These are phyloP conservation scores for Filobasidium wieringae DNA, from an alignment of 768 basidiomycete genomes.

Conservation along the genomic window DNA sequence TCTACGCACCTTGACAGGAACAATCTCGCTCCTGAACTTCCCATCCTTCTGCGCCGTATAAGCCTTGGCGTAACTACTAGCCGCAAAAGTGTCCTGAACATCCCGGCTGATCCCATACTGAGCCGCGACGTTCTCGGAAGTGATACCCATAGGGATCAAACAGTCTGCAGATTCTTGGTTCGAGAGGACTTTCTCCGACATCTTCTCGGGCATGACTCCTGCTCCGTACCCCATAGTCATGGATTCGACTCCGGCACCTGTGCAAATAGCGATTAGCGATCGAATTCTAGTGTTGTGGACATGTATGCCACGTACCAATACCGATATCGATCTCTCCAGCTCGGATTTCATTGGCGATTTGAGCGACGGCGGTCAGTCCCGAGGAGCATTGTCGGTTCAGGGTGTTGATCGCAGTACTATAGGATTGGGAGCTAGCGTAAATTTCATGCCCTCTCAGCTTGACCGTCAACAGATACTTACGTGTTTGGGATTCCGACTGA, in stretches of 20 bases:
- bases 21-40: conserved; percentile 74
- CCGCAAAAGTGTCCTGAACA: conserved; percentile 80
- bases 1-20: conserved; percentile 54
- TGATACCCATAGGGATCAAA: conserved; percentile 58
- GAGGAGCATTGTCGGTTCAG: conserved; percentile 91
- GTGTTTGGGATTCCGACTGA: conserved; percentile 77
- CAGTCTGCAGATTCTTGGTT: conserved; percentile 46
- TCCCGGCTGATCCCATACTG: conserved; percentile 53
- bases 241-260: conserved; percentile 41
- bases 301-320: conserved; percentile 46
- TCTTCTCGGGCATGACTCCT: conserved; percentile 40
- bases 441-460: not conserved
- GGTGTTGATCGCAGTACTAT: conserved; percentile 64
- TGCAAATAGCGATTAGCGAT: not conserved
- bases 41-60: conserved; percentile 53
- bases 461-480: conserved; percentile 16
- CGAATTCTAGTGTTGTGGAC: not conserved
- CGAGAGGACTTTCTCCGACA: conserved; percentile 52
- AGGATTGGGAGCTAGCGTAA: not conserved
- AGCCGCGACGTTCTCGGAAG: conserved; percentile 44
- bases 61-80: conserved; percentile 75
- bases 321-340: conserved; percentile 75
- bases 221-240: conserved; percentile 43
- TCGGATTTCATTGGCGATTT: conserved; percentile 75
- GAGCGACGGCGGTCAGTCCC: conserved; percentile 81